A percentile compares a stretch with the other conserved stretches of the same genome.
These are phyloP conservation scores for Claviceps pusilla DNA, from an alignment of 2,329 filamentous ascomycete genomes.

Conservation along the genomic window DNA sequence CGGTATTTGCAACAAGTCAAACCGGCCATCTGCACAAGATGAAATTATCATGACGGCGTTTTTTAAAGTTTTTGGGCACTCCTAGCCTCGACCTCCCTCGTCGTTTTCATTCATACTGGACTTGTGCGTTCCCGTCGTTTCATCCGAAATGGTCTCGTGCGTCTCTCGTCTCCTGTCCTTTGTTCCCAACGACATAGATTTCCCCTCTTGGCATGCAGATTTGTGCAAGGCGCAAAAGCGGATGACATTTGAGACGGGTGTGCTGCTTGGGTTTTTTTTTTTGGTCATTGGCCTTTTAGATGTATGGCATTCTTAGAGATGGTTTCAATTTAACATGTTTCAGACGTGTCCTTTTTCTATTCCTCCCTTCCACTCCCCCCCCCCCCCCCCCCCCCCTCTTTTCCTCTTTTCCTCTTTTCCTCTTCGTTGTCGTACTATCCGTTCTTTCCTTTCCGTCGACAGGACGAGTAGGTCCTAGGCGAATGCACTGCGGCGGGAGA, in stretches of 20 bases:
- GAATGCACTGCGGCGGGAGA: no score
- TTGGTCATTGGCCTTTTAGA: neutral
- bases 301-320: no score
- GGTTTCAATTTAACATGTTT: no score
- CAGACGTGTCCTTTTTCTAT: no score
- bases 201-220: neutral
- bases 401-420: neutral
- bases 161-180: neutral
- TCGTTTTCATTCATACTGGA: neutral
- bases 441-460: no score
- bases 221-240: neutral
- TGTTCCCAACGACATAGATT: neutral
- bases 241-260: neutral
- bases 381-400: neutral
- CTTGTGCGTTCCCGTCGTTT: neutral
- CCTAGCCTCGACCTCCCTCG: neutral
- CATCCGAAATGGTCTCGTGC: neutral
- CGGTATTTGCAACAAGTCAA: neutral
- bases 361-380: no score
- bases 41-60: slow-evolving; percentile 4
- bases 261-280: no score
- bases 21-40: neutral
- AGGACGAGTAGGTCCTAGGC: no score
- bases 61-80: neutral
- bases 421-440: neutral